These are phyloP conservation scores for Pittosporum tobira DNA, from an alignment of 129 eudicot genomes.

Conservation along the genomic window DNA sequence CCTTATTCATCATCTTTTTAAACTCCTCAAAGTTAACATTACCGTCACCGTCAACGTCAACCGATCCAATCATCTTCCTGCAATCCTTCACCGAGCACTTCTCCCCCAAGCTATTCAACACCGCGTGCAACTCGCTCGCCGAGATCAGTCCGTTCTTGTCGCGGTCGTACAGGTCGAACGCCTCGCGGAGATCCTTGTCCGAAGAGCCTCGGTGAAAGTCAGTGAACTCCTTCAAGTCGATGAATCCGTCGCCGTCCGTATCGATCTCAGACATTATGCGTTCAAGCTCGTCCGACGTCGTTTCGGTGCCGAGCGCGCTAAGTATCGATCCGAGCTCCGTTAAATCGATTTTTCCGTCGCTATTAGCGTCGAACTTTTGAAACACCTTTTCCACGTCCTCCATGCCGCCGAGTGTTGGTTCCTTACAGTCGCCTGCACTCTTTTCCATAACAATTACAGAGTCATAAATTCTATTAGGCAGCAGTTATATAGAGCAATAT, in stretches of 20 bases:
- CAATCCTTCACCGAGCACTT: slow-evolving; percentile 80
- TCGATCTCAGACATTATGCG: slow-evolving; percentile 68
- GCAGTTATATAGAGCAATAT: not conserved
- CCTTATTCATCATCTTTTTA: slow-evolving; percentile 78
- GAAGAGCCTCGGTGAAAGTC: slow-evolving; percentile 35
- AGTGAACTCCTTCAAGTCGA: slow-evolving; percentile 43
- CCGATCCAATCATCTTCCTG: slow-evolving; percentile 56
- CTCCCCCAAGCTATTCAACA: slow-evolving; percentile 64
- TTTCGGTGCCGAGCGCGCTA: slow-evolving; percentile 48
- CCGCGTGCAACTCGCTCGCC: slow-evolving; percentile 61
- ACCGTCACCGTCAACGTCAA: slow-evolving; percentile 85
- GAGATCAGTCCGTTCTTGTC: slow-evolving; percentile 78
- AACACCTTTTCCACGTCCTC: slow-evolving; percentile 44
- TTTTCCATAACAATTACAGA: slow-evolving; percentile 14
- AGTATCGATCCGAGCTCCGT: slow-evolving; percentile 59
- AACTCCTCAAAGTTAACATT: slow-evolving; percentile 82
- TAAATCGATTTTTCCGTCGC: slow-evolving; percentile 70
- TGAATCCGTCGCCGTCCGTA: slow-evolving; percentile 77
- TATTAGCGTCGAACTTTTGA: slow-evolving; percentile 58
- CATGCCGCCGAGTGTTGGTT: not conserved
- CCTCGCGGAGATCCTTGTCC: slow-evolving; percentile 67
- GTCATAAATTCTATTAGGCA: not conserved
- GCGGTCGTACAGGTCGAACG: slow-evolving; percentile 73
- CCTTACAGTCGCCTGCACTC: not conserved
- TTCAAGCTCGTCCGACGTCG: slow-evolving; percentile 42